These are phyloP conservation scores for Calendula officinalis DNA, from an alignment of 129 eudicot genomes.

Conservation along the genomic window DNA sequence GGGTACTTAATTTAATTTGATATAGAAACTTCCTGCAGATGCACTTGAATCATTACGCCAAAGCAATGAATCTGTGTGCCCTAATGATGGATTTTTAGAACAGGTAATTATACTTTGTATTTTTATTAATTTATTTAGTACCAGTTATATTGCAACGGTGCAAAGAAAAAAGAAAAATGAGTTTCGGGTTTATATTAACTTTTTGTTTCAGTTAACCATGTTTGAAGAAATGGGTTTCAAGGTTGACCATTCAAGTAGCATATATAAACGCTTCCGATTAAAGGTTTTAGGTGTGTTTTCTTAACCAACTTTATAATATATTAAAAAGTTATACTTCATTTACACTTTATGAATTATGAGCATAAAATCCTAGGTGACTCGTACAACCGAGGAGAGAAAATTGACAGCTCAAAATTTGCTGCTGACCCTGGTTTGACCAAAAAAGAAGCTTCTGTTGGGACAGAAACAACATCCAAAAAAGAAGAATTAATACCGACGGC, in stretches of 20 bases:
- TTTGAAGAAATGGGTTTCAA: slow-evolving; percentile 97
- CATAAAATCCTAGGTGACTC: slow-evolving; percentile 59
- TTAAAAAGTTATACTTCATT: too few relatives aligned
- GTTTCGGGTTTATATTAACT: background rate
- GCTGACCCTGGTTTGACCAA: slow-evolving; percentile 79
- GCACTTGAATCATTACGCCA: slow-evolving; percentile 79
- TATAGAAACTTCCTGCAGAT: slow-evolving; percentile 42
- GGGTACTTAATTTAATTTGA: background rate
- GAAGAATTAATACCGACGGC: slow-evolving; percentile 35
- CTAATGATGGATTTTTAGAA: slow-evolving; percentile 94
- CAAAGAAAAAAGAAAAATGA: background rate
- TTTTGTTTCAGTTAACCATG: slow-evolving; percentile 70
- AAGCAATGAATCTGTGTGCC: slow-evolving; percentile 79
- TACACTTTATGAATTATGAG: too few relatives aligned
- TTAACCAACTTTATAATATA: background rate
- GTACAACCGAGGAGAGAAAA: slow-evolving; percentile 82
- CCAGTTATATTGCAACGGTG: background rate
- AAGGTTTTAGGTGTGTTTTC: slow-evolving; percentile 63
- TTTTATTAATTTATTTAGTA: too few relatives aligned
- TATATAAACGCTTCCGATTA: slow-evolving; percentile 82
- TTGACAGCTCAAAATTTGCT: slow-evolving; percentile 79
- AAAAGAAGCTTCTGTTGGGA: slow-evolving; percentile 42
- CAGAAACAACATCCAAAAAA: slow-evolving; percentile 33
- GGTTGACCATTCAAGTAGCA: slow-evolving; percentile 71
- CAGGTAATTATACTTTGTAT: slow-evolving; percentile 44